Conservation (phyloP, 106 monocot species). For the Dendrobium huoshanense region DNA sequence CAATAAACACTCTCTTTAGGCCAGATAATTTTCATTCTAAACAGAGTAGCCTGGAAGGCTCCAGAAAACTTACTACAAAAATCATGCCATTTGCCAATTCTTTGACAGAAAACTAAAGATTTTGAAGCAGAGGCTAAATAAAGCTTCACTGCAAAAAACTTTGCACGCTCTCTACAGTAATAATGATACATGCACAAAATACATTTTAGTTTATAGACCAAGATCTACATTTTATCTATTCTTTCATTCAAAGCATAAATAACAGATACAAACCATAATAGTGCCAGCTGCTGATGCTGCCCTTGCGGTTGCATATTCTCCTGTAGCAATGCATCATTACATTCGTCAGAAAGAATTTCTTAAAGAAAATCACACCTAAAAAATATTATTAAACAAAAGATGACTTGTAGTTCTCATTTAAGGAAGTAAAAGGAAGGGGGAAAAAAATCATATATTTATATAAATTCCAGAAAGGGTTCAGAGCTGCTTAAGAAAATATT, state of each 20-base stretch:
- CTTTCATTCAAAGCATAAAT: conserved; percentile 1
- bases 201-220: not conserved
- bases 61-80: not conserved
- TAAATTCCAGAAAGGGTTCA: not conserved
- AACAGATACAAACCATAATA: conserved; percentile 56
- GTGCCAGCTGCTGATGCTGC: conserved; percentile 75
- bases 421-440: not conserved
- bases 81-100: not conserved
- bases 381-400: not conserved
- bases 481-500: not conserved
- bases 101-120: not conserved
- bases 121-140: not conserved
- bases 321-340: conserved; percentile 18
- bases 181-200: conserved; percentile 2
- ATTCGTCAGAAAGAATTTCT: not conserved
- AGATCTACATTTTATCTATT: not conserved
- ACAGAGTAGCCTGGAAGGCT: not conserved
- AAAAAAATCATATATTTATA: not conserved
- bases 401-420: not conserved
- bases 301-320: conserved; percentile 81
- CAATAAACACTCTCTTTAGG: not conserved
- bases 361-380: not conserved
- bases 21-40: not conserved
- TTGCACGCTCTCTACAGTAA: not conserved
- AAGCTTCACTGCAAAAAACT: not conserved